Base-by-base conservation (phyloP, 768 basidiomycete species). In the Gloeophyllum trabeum region DNA sequence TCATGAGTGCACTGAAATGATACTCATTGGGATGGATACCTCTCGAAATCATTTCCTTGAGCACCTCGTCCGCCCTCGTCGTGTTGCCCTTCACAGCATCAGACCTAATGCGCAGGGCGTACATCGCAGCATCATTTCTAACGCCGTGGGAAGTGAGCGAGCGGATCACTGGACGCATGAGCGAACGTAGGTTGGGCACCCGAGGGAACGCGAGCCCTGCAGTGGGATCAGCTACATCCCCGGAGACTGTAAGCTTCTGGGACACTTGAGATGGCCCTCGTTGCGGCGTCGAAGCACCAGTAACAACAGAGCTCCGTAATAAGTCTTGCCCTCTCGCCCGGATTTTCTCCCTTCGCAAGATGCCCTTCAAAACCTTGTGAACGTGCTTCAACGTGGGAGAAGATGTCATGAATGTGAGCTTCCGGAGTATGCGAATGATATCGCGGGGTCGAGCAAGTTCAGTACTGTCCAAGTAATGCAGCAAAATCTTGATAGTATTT, bases 1-100 rank as follows among this genome's bases (percentile, higher is more conserved):
- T 77, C 70, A 92, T 79, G 44, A 92, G 61, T 41, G 84, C 77
- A 23, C 67, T 65, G 50, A 77, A 81, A 58, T 92, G 89, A 54
- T 84, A 75, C 43, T 67, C 66, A 51, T 76, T 82, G 6, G 85
- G 79, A 38, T 73, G 73, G 42, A 92, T 66, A 6, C 88, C 88
- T 43, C 75, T 75, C 39, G 67, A 63, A 40, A 85, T 55, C 65
- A 90, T 71, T 16, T 63, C 55, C 18, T 70, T 64, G 48, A 87
- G 79, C 28, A 77, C 57, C 7, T 65, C 63, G 41, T 70, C 59
- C 5, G 81, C 78, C 3, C 68, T 56, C 30, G 65, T 61, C 44
- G 73, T 56, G 49, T 83, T 72, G 32, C 63, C 52, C 43, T 69
- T 67, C 35, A 73, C 55, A 5, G 70, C 75, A 46, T 84, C 77